Conservation (phyloP, 2,329 filamentous ascomycete genomes). For the Cytospora piceae region DNA sequence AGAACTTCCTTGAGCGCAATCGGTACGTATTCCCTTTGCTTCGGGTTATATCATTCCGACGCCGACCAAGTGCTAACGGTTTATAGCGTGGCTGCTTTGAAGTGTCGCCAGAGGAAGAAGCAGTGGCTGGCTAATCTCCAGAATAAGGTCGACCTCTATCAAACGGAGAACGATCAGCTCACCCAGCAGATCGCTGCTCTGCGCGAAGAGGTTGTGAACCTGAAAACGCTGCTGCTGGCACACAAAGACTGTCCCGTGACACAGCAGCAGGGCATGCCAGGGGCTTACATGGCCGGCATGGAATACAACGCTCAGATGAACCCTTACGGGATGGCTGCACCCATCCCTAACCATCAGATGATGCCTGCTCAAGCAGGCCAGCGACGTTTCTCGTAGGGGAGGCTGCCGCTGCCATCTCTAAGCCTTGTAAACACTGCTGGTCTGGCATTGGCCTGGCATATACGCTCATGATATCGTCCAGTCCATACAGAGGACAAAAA, state of each 20-base stretch:
- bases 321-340: conserved; percentile 60
- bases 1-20: conserved; percentile 96
- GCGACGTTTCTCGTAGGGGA: conserved; percentile 59
- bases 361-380: conserved; percentile 60
- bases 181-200: conserved; percentile 82
- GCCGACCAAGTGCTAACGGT: not conserved
- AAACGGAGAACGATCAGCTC: conserved; percentile 86
- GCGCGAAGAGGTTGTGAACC: conserved; percentile 89
- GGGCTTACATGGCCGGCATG: conserved; percentile 56
- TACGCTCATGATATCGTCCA: not conserved
- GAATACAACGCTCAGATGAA: conserved; percentile 62
- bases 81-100: conserved; percentile 85
- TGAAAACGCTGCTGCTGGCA: conserved; percentile 89
- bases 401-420: not conserved
- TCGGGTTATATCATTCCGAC: not conserved
- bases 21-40: conserved; percentile 62
- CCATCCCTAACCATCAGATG: conserved; percentile 56
- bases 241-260: conserved; percentile 97
- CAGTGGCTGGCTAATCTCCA: conserved; percentile 97
- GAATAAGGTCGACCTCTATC: conserved; percentile 91
- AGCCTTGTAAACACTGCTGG: not conserved
- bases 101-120: conserved; percentile 97
- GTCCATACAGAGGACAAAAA: not conserved
- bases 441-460: not conserved
- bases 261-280: conserved; percentile 76